These are phyloP conservation scores for Solanum rostratum DNA, from an alignment of 257 asterid genomes.

Conservation along the genomic window DNA sequence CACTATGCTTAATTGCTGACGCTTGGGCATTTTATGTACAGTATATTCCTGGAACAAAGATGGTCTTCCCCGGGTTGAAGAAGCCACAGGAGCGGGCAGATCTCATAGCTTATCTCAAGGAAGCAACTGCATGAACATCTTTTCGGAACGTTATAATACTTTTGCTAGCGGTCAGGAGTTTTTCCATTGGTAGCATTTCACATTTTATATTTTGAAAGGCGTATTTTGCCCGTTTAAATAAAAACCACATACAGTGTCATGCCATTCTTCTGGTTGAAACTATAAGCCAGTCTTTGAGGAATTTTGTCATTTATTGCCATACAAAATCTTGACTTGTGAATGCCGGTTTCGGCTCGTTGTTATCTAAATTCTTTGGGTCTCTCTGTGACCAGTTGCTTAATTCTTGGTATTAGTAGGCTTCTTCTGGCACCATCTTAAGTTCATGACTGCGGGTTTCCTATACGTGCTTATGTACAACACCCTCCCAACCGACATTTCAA, in stretches of 20 bases:
- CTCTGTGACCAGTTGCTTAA: not conserved
- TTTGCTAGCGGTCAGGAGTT: not conserved
- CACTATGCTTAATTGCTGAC: not conserved
- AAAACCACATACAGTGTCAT: not conserved
- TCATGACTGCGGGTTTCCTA: not conserved
- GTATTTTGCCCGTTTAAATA: not conserved
- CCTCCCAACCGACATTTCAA: not conserved
- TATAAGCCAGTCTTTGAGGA: not conserved
- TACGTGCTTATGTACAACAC: not conserved
- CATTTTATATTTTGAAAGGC: not conserved
- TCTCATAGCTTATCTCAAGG: constrained; percentile 80
- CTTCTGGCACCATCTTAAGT: not conserved
- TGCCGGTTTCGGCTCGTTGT: not conserved
- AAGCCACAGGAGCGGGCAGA: constrained; percentile 90
- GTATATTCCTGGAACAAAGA: constrained; percentile 95
- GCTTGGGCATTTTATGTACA: constrained; percentile 15
- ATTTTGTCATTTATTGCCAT: not conserved
- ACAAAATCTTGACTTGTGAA: not conserved
- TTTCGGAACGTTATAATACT: not conserved
- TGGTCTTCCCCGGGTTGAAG: constrained; percentile 98
- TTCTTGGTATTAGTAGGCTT: not conserved
- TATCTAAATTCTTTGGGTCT: not conserved
- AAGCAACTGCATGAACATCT: constrained; percentile 47
- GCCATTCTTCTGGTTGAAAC: not conserved
- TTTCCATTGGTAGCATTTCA: not conserved